Evolutionary conservation across 805 yeast genomes (phyloP), one percentile per base, ranked within the genome.

Genomic region (Zygosaccharomyces bisporus): DNA sequence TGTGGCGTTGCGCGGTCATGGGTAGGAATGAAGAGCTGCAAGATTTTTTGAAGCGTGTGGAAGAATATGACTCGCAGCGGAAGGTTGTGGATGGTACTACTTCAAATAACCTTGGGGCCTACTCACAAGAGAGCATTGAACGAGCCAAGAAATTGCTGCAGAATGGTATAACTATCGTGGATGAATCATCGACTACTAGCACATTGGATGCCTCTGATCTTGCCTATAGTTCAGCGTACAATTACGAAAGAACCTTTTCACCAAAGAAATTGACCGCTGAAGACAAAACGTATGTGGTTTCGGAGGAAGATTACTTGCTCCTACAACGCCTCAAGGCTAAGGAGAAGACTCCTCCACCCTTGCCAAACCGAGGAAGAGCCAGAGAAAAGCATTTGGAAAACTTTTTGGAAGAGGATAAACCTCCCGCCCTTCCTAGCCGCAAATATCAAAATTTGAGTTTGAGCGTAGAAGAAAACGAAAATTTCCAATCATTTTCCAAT

Each of bases 161-260:
- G 2, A 20, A 31, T 25, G 30, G 31, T 7, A 24, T 21, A 13
- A n/a, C 25, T 6, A 14, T 18, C 6, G 18, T 21, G 12, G 44
- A 17, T 17, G 40, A 32, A 1, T 7, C 29, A 10, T 14, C 18
- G 9, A 40, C 19, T 9, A 6, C 29, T 3, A 30, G 21, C 12
- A 30, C 38, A 10, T 16, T 25, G 20, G 40, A 16, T 16, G 33
- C 39, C 8, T 42, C 54, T 10, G 44, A 50, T 13, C 47, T 58
- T 32, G 54, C 60, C 0, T 61, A 53, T 40, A 49, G 45, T 36
- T 60, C 66, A 19, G 66, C 65, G 2, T 63, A 61, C 39, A 63
- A 56, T 29, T 61, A 55, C 49, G 65, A 61, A 34, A 56, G 46
- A 49, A 53, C 63, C 1, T 60, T 59, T 30, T 57, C 63, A 4